phyloP scores from a whole-genome alignment of 768 basidiomycete species.

The Megacollybia marginata region DNA sequence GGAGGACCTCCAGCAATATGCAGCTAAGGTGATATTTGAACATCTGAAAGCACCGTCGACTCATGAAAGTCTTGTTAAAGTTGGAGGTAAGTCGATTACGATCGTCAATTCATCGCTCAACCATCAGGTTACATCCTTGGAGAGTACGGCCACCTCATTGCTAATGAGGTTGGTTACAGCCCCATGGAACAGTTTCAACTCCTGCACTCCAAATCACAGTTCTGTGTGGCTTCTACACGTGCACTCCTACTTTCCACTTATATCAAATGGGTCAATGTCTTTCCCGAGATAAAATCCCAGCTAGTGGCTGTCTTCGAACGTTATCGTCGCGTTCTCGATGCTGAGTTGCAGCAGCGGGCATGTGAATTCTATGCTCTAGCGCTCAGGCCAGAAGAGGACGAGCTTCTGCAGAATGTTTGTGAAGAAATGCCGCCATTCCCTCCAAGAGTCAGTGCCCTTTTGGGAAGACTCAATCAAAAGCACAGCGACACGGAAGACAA shows the following conservation, averaged over 20 bases:
- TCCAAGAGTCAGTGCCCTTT: conserved; percentile 83
- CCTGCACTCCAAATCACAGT: conserved; percentile 91
- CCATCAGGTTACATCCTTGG: conserved; percentile 85
- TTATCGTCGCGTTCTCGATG: conserved; percentile 94
- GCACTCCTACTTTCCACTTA: conserved; percentile 93
- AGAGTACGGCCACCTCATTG: conserved; percentile 97
- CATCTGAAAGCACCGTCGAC: conserved; percentile 79
- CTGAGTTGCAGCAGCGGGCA: conserved; percentile 95
- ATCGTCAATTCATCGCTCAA: background rate
- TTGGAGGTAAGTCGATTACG: conserved; percentile 59
- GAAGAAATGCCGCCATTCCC: conserved; percentile 99
- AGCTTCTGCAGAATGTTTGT: conserved; percentile 87
- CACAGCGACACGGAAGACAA: conserved; percentile 93
- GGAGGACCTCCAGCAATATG: conserved; percentile 95
- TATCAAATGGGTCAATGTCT: conserved; percentile 99
- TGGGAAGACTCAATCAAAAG: conserved; percentile 83
- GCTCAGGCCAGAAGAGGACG: conserved; percentile 80
- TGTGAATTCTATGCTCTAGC: conserved; percentile 95
- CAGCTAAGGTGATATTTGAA: conserved; percentile 86
- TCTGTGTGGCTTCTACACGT: conserved; percentile 86
- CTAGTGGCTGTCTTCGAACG: conserved; percentile 93
- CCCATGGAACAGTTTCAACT: conserved; percentile 92
- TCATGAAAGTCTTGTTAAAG: conserved; percentile 93
- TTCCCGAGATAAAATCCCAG: conserved; percentile 95
- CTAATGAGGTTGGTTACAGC: conserved; percentile 89